A percentile compares a stretch with the other conserved stretches of the same genome.
These are phyloP conservation scores for Penicillium subrubescens DNA, from an alignment of 495 filamentous ascomycete species.

Conservation along the genomic window DNA sequence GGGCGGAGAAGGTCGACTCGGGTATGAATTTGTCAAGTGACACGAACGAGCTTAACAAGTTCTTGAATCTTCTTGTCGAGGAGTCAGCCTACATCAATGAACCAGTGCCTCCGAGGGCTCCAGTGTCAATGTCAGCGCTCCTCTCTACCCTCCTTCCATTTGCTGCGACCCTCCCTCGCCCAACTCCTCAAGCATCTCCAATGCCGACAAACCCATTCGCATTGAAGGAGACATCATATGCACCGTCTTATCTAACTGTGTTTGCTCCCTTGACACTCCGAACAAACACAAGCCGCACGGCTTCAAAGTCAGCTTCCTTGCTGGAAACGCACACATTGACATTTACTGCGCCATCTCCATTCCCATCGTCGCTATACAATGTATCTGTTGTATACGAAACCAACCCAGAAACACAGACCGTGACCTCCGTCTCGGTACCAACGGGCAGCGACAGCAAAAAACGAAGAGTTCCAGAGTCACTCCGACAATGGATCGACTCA, in stretches of 20 bases:
- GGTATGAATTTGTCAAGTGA: conserved; percentile 21
- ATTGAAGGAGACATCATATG: conserved; percentile 31
- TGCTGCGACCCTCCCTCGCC: conserved; percentile 33
- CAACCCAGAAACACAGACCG: conserved; percentile 39
- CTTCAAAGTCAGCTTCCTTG: conserved; percentile 18
- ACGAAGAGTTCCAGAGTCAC: conserved; percentile 29
- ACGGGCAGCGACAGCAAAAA: conserved; percentile 24
- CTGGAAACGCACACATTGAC: conserved; percentile 42
- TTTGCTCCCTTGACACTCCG: conserved; percentile 42
- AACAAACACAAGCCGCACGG: conserved; percentile 27
- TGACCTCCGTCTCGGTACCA: conserved; percentile 36
- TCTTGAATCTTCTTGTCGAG: conserved; percentile 36
- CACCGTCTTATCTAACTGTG: conserved; percentile 38
- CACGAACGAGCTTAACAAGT: conserved; percentile 22
- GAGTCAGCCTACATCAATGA: conserved; percentile 26
- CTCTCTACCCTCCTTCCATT: conserved; percentile 47
- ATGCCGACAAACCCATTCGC: conserved; percentile 41
- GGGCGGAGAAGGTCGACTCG: conserved; percentile 33
- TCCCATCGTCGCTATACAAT: conserved; percentile 39
- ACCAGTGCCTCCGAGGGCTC: conserved; percentile 11
- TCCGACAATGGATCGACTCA: conserved; percentile 46
- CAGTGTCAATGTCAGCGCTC: conserved; percentile 39
- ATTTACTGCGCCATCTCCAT: conserved; percentile 41
- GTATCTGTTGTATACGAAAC: conserved; percentile 43
- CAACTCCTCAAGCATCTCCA: conserved; percentile 24